A percentile compares a stretch with the other conserved stretches of the same genome.
Conservation (phyloP, 2,329 filamentous ascomycete genomes). For the Trichoderma sp. region DNA sequence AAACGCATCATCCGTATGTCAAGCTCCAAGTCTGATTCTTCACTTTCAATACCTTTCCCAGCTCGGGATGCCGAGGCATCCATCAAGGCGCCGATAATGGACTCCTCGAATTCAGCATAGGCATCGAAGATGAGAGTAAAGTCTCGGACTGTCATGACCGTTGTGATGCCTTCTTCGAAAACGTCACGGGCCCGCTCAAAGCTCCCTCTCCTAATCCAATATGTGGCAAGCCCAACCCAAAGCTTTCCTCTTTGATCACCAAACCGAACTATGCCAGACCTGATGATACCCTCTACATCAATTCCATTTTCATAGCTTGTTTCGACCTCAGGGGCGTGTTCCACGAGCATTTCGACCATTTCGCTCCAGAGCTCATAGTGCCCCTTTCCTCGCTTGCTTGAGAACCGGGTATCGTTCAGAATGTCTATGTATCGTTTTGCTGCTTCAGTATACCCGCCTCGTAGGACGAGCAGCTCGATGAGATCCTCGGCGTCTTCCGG, state of each 20-base stretch:
- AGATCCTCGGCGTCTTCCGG: conserved; percentile 95
- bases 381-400: conserved; percentile 89
- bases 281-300: conserved; percentile 86
- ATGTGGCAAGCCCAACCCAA: conserved; percentile 92
- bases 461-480: conserved; percentile 80
- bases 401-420: conserved; percentile 84
- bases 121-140: conserved; percentile 96
- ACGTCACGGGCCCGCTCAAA: conserved; percentile 91
- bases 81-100: conserved; percentile 87
- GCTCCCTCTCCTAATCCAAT: conserved; percentile 90
- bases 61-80: conserved; percentile 77
- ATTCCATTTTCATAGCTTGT: conserved; percentile 78
- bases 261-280: conserved; percentile 87
- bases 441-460: conserved; percentile 84
- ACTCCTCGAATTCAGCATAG: conserved; percentile 96
- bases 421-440: conserved; percentile 88
- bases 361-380: conserved; percentile 97
- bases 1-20: conserved; percentile 98
- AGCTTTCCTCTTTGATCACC: conserved; percentile 91
- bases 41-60: conserved; percentile 73
- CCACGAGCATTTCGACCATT: conserved; percentile 92
- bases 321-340: conserved; percentile 82
- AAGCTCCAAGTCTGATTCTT: conserved; percentile 86
- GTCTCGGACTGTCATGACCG: conserved; percentile 97
- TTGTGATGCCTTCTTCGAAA: conserved; percentile 94